phyloP scores from a whole-genome alignment of 495 filamentous ascomycete genomes.

The Penicillium taxi region DNA sequence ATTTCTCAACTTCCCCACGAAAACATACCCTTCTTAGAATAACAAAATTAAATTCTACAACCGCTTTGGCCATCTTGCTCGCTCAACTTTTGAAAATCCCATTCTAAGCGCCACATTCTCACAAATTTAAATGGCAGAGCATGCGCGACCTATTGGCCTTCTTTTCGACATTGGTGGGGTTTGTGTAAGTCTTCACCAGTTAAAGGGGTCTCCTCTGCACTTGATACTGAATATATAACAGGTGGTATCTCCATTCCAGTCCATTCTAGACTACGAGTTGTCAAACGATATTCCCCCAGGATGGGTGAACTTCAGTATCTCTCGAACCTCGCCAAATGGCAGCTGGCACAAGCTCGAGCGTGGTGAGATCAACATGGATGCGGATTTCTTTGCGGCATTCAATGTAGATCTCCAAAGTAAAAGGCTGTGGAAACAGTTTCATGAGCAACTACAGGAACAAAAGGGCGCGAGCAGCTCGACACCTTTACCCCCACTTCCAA shows the following conservation, averaged over 20 bases:
- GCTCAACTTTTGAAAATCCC: neutral
- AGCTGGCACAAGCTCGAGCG: conserved; percentile 81
- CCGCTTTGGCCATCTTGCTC: neutral
- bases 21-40: neutral
- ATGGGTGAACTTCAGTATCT: conserved; percentile 88
- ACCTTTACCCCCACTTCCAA: conserved; percentile 55
- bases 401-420: conserved; percentile 60
- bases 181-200: conserved; percentile 58
- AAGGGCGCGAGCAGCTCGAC: conserved; percentile 16
- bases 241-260: conserved; percentile 88
- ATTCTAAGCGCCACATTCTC: too few relatives aligned
- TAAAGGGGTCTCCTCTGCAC: neutral
- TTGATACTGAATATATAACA: conserved; percentile 23
- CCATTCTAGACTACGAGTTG: conserved; percentile 82
- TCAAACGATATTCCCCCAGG: conserved; percentile 66
- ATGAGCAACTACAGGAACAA: conserved; percentile 31
- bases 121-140: conserved; percentile 32
- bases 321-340: conserved; percentile 64
- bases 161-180: conserved; percentile 97
- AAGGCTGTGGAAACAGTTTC: conserved; percentile 57
- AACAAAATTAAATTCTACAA: neutral
- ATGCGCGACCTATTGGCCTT: conserved; percentile 60
- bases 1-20: conserved; percentile 7
- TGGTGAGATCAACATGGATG: conserved; percentile 63
- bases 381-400: conserved; percentile 69